Evolutionary conservation across 257 asterid species (phyloP).

Genomic region (Leptodermis oblonga): DNA sequence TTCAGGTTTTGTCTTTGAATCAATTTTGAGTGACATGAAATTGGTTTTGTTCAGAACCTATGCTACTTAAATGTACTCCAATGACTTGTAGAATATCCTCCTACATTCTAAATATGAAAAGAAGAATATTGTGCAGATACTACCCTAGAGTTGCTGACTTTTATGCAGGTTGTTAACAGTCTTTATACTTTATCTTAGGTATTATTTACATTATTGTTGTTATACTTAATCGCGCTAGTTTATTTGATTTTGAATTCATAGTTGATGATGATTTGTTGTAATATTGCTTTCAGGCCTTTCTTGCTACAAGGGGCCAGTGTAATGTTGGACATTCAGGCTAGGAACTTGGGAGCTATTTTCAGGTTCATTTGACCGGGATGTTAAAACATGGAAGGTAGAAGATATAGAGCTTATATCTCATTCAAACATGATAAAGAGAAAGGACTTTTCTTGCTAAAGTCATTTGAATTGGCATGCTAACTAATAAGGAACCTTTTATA

Average conservation of each 20-base stretch:
- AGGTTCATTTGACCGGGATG: conserved; percentile 88
- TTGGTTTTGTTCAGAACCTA: not conserved
- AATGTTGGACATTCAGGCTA: conserved; percentile 90
- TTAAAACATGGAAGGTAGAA: conserved; percentile 93
- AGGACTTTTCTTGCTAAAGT: not conserved
- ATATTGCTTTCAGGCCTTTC: conserved; percentile 66
- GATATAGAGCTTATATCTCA: conserved; percentile 91
- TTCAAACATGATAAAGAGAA: too few species aligned
- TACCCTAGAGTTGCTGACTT: not conserved
- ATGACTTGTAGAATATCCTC: too few species aligned
- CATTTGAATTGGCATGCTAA: too few species aligned
- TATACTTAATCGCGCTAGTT: not conserved
- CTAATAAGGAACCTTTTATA: not conserved
- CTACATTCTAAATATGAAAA: not conserved
- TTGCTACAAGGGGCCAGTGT: conserved; percentile 90
- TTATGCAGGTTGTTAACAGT: not conserved
- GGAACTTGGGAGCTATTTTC: conserved; percentile 90
- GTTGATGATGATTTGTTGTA: not conserved
- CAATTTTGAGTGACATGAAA: not conserved
- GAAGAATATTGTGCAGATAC: not conserved
- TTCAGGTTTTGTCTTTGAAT: not conserved
- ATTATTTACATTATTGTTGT: not conserved
- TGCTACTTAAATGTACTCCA: not conserved
- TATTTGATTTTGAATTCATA: not conserved
- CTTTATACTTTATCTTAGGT: not conserved